Evolutionary conservation across 1,284 basidiomycete genomes (phyloP), one percentile per base, ranked within the genome.

Genomic region (Ganoderma boninense): DNA sequence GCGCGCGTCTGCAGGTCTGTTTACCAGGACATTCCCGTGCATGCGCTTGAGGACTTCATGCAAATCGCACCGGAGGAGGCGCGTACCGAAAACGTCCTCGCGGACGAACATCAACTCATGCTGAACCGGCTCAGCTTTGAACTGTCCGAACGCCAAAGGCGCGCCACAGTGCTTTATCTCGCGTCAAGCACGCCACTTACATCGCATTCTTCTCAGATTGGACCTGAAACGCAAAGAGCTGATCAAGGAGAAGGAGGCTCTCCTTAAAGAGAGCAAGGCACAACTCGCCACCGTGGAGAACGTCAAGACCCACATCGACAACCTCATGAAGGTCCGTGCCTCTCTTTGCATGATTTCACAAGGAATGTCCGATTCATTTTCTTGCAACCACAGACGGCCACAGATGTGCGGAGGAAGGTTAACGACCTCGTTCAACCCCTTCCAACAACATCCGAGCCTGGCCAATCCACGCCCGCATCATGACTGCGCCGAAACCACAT

Each of bases 121-220:
- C 86, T 95, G 72, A 94, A 91, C 77, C 89, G 93, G 57, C 85
- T 95, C 64, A 91, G 89, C 77, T 95, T 95, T 76, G 93, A 95
- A 79, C 88, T 95, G 38, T 88, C 87, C 49, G 94, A 95, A 82
- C 89, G 94, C 61, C 92, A 94, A 82, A 87, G 93, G 94, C 93
- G 77, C 46, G 84, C 71, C 63, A 54, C 66, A 44, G n/a, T 7
- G 20, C 35, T 63, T 66, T 63, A 23, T 26, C 69, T 69, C 68
- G 72, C 72, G 76, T 32, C 72, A 13, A 26, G 26, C 32, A 44
- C 67, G 38, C 20, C 67, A 52, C 42, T 71, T 13, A 57, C n/a
- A 68, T 71, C 66, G 65, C 67, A 61, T 49, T 43, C 67, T 61
- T 65, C 62, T 40, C 76, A 95, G 93, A 70, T 84, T 94, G 46